phyloP scores from a whole-genome alignment of 768 basidiomycete species.

The Tremella yokohamensis region DNA sequence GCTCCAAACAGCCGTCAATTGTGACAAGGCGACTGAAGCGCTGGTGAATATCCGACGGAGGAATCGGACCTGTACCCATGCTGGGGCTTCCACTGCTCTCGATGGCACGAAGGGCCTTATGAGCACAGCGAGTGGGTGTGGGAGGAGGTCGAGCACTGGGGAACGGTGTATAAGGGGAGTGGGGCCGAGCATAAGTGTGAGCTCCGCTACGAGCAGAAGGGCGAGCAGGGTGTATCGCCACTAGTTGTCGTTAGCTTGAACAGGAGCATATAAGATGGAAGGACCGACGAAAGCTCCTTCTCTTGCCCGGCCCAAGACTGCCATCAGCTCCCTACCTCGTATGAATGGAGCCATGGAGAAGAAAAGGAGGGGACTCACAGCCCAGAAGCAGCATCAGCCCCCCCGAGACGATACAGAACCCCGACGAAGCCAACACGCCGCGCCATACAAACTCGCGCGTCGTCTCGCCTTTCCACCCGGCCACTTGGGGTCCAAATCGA shows the following conservation, averaged over 20 bases:
- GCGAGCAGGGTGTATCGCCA: slow-evolving; percentile 35
- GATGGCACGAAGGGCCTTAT: slow-evolving; percentile 1
- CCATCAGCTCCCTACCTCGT: slow-evolving; percentile 2
- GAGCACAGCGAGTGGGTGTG: neutral
- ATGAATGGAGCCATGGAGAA: too few relatives aligned
- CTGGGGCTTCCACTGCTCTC: slow-evolving; percentile 13
- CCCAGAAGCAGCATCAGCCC: slow-evolving; percentile 37
- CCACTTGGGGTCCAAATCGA: slow-evolving; percentile 33
- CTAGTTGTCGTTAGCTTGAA: slow-evolving; percentile 13
- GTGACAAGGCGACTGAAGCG: slow-evolving; percentile 28
- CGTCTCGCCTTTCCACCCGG: slow-evolving; percentile 25
- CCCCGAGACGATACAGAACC: slow-evolving; percentile 38
- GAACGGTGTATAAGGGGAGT: slow-evolving; percentile 4
- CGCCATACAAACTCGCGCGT: slow-evolving; percentile 29
- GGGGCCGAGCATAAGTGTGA: slow-evolving; percentile 30
- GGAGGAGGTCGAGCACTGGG: slow-evolving; percentile 7
- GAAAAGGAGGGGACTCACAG: slow-evolving; percentile 20
- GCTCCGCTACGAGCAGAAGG: slow-evolving; percentile 29
- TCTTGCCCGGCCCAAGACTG: slow-evolving; percentile 29
- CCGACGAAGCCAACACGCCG: slow-evolving; percentile 26
- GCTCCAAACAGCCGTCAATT: slow-evolving; percentile 37
- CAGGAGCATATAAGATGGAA: neutral
- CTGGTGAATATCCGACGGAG: slow-evolving; percentile 32
- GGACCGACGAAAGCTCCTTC: slow-evolving; percentile 37
- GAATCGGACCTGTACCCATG: slow-evolving; percentile 23